phyloP scores from a whole-genome alignment of 176 grass and related monocot genomes.

The Raddia distichophylla region DNA sequence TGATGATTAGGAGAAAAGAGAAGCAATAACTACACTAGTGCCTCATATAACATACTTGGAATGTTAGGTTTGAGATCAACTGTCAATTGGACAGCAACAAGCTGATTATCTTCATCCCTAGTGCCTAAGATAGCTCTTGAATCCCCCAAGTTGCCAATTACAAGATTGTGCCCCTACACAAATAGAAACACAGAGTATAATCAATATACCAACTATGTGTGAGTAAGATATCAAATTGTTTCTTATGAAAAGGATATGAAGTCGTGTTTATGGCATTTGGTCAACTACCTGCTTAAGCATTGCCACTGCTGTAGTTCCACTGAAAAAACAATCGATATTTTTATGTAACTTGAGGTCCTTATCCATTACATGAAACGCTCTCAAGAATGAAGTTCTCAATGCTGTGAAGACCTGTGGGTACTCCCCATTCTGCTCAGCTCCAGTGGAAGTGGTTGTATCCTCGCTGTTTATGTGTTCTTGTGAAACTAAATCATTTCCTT shows the following conservation, averaged over 20 bases:
- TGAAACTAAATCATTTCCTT: slow-evolving; percentile 43
- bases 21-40: background rate
- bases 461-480: slow-evolving; percentile 31
- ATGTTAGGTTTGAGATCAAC: slow-evolving; percentile 88
- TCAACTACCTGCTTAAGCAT: slow-evolving; percentile 79
- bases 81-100: slow-evolving; percentile 74
- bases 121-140: slow-evolving; percentile 80
- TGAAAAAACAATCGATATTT: slow-evolving; percentile 84
- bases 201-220: slow-evolving; percentile 1
- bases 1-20: background rate
- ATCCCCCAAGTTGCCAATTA: slow-evolving; percentile 80
- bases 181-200: slow-evolving; percentile 27
- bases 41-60: slow-evolving; percentile 58
- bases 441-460: slow-evolving; percentile 36
- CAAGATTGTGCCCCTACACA: slow-evolving; percentile 60
- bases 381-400: slow-evolving; percentile 72
- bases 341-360: slow-evolving; percentile 76
- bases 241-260: background rate
- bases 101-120: slow-evolving; percentile 68
- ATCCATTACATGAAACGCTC: slow-evolving; percentile 79
- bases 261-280: background rate
- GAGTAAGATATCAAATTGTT: background rate
- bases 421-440: slow-evolving; percentile 53
- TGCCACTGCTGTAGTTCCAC: slow-evolving; percentile 87
- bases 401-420: slow-evolving; percentile 55